Evolutionary conservation across 148 eudicot species (phyloP), one percentile per base, ranked within the genome.

Genomic region (Rhododendron ferrugineum): DNA sequence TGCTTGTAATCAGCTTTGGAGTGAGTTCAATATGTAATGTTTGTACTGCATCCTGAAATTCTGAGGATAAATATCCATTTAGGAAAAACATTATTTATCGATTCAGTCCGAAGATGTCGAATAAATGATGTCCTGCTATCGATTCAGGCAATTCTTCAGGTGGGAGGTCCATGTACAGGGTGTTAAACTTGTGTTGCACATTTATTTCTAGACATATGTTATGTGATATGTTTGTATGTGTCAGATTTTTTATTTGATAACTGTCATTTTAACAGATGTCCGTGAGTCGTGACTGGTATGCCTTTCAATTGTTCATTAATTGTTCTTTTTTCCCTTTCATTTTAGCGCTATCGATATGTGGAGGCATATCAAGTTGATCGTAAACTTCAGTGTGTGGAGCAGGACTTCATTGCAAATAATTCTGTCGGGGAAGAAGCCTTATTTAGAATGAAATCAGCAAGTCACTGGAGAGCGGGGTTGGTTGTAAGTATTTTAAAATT

Each of bases 311-410:
- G 60, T 84, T 49, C 16, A 62, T n/a, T 66, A 62, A 34, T 23
- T 46, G 82, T 42, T 83, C 75, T 77, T n/a, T 72, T 30, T 66
- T 54, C 54, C 15, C 79, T 42, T 44, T 36, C 68, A 50, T 85
- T 91, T 77, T 86, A 97, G 99, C 96, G 99, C 36, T 92, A 95
- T 80, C 90, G 98, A 30, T 95, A 94, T 87, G 75, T 88, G 49
- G 98, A 97, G 84, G 99, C 99, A 68, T 93, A 94, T 87, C 93
- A 94, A 84, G 90, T 93, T 88, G 93, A 97, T 83, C 85, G 82
- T 87, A 91, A 93, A 81, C 95, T 97, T 84, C 90, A 89, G 83
- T 83, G 44, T n/a, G 79, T 91, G 85, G 99, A 97, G 92, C 89
- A 93, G 87, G 94, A 92, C 52, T 92, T 94, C 85, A 82, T 93